Percentiles rank a stretch among this genome's conserved stretches.
These are phyloP conservation scores for Scleroderma citrinum DNA, from an alignment of 768 basidiomycete genomes.

Conservation along the genomic window DNA sequence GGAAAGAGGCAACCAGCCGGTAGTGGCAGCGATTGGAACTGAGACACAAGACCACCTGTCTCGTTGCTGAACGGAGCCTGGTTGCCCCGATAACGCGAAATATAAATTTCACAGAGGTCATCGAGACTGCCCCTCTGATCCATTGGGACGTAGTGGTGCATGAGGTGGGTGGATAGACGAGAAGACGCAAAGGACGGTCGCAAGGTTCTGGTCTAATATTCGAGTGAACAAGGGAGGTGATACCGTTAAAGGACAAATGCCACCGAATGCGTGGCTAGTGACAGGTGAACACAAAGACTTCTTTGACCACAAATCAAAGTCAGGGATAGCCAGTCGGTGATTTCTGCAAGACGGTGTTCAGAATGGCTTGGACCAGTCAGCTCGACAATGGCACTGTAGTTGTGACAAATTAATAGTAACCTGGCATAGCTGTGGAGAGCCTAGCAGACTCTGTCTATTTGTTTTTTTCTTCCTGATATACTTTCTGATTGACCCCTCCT, in stretches of 20 bases:
- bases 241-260: slow-evolving; percentile 12
- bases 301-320: slow-evolving; percentile 3
- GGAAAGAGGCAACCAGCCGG: background rate
- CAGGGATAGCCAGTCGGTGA: slow-evolving; percentile 4
- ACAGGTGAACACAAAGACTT: slow-evolving; percentile 16
- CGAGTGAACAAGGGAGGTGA: slow-evolving; percentile 5
- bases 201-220: background rate
- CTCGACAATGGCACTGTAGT: too few relatives aligned
- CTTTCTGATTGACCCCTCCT: too few relatives aligned
- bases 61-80: background rate
- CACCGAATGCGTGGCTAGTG: slow-evolving; percentile 6
- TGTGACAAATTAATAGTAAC: too few relatives aligned
- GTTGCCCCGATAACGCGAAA: slow-evolving; percentile 15
- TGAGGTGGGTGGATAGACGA: slow-evolving; percentile 7
- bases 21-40: background rate
- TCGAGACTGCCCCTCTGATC: slow-evolving; percentile 24
- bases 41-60: background rate
- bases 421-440: background rate
- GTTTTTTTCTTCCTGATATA: too few relatives aligned
- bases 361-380: too few relatives aligned
- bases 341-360: background rate
- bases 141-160: slow-evolving; percentile 18
- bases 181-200: background rate
- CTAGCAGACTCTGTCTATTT: too few relatives aligned
- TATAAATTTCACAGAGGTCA: slow-evolving; percentile 24